A percentile compares a stretch with the other conserved stretches of the same genome.
Evolutionary conservation across 352 stramenopile species (phyloP).

Genomic region (Pythium dissimile): DNA sequence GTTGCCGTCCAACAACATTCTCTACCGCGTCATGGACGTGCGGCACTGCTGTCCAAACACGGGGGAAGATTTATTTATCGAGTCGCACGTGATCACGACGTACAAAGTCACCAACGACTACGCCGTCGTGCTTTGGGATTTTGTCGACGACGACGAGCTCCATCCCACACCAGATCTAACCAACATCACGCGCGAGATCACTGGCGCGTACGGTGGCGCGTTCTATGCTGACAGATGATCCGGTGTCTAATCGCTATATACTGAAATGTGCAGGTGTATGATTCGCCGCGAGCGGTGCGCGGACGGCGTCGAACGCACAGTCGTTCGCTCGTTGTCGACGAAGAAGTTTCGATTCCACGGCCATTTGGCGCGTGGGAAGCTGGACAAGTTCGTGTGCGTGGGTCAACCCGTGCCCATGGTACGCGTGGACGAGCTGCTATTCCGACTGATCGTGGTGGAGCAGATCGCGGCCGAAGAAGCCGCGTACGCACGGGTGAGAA

Average conservation of each 20-base stretch:
- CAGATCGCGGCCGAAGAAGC: conserved; percentile 2
- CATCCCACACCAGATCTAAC: conserved; percentile 12
- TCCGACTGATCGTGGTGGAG: conserved; percentile 1
- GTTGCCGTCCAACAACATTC: background rate
- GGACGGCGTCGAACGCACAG: conserved; percentile 30
- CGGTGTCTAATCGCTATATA: background rate
- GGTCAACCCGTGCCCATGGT: background rate
- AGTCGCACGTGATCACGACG: conserved; percentile 20
- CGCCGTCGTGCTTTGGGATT: conserved; percentile 27
- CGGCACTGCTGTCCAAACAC: background rate
- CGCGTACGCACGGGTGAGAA: too few species aligned
- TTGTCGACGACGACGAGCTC: conserved; percentile 28
- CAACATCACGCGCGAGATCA: conserved; percentile 19
- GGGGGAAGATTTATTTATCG: conserved; percentile 11
- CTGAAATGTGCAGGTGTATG: conserved; percentile 20
- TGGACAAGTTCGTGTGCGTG: background rate
- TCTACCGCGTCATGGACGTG: background rate
- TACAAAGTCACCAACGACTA: conserved; percentile 25
- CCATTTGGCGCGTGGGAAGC: background rate
- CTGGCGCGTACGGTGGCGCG: conserved; percentile 3
- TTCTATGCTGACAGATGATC: background rate
- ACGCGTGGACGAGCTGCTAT: background rate
- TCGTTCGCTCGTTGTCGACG: conserved; percentile 33
- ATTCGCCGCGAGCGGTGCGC: conserved; percentile 29
- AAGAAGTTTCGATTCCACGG: conserved; percentile 16